phyloP scores from a whole-genome alignment of 805 yeast genomes.

The Lachancea lanzarotensis region DNA sequence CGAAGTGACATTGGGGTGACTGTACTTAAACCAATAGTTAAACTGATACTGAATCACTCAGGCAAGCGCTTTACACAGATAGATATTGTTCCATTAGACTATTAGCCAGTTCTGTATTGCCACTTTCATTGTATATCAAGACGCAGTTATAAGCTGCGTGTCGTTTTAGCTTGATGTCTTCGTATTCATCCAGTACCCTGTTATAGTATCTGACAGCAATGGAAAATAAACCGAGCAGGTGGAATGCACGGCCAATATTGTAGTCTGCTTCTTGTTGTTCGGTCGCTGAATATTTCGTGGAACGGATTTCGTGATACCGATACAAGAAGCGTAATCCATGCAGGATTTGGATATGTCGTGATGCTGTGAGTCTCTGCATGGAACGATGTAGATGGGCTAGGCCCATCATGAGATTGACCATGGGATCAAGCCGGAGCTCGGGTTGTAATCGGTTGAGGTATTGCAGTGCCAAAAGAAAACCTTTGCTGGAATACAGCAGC shows the following conservation, averaged over 20 bases:
- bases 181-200: conserved; percentile 51
- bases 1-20: neutral
- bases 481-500: conserved; percentile 70
- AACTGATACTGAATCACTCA: too few species aligned
- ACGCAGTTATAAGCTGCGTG: conserved; percentile 86
- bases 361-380: conserved; percentile 80
- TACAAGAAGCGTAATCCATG: conserved; percentile 77
- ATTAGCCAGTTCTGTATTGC: conserved; percentile 61
- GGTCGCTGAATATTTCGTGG: conserved; percentile 26
- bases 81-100: conserved; percentile 60
- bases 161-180: conserved; percentile 52
- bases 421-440: conserved; percentile 66
- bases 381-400: conserved; percentile 82
- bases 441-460: conserved; percentile 68
- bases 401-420: conserved; percentile 68
- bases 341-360: conserved; percentile 78
- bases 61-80: too few species aligned
- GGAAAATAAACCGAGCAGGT: conserved; percentile 68
- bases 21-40: too few species aligned
- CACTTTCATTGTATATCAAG: conserved; percentile 67
- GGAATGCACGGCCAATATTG: conserved; percentile 81
- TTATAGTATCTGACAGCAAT: conserved; percentile 72
- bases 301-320: conserved; percentile 59
- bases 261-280: conserved; percentile 74
- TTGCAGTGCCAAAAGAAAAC: conserved; percentile 75